A percentile compares a stretch with the other conserved stretches of the same genome.
Evolutionary conservation across 2,329 filamentous ascomycete genomes (phyloP).

Genomic region (Claviceps arundinis): DNA sequence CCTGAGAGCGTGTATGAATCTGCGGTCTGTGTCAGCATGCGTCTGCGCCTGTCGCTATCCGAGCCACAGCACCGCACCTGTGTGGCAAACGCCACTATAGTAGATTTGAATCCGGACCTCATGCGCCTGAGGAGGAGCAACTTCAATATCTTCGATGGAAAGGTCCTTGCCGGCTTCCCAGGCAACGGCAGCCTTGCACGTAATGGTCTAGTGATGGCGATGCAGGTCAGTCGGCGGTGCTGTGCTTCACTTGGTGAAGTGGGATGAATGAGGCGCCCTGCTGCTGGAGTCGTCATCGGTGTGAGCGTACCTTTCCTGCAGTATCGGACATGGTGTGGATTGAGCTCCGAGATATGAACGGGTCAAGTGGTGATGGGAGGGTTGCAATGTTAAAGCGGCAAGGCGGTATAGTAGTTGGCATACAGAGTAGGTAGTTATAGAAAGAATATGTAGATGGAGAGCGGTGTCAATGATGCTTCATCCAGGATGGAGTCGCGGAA

Average conservation of each 20-base stretch:
- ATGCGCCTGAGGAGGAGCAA: slow-evolving; percentile 74
- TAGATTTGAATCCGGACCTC: slow-evolving; percentile 95
- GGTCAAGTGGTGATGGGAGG: not conserved
- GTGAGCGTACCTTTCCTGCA: slow-evolving; percentile 6
- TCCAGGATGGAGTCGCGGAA: not conserved
- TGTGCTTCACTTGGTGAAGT: slow-evolving; percentile 1
- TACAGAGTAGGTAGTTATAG: not conserved
- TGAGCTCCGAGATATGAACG: not conserved
- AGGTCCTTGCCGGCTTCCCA: slow-evolving; percentile 93
- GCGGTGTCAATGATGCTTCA: not conserved
- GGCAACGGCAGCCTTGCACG: slow-evolving; percentile 92
- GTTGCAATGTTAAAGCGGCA: no score
- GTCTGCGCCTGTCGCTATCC: not conserved
- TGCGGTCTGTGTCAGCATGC: slow-evolving; percentile 17
- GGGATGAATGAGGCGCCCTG: slow-evolving; percentile 4
- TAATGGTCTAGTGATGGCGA: slow-evolving; percentile 59
- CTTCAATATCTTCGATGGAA: slow-evolving; percentile 82
- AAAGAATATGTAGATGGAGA: not conserved
- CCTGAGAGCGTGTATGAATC: slow-evolving; percentile 92
- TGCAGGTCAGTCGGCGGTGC: slow-evolving; percentile 1
- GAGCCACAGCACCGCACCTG: slow-evolving; percentile 40
- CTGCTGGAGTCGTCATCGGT: not conserved
- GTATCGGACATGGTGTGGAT: slow-evolving; percentile 5
- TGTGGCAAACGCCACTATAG: slow-evolving; percentile 98
- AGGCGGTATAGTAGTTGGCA: no score